phyloP scores from a whole-genome alignment of 129 eudicot genomes.

The Pittosporum tobira region DNA sequence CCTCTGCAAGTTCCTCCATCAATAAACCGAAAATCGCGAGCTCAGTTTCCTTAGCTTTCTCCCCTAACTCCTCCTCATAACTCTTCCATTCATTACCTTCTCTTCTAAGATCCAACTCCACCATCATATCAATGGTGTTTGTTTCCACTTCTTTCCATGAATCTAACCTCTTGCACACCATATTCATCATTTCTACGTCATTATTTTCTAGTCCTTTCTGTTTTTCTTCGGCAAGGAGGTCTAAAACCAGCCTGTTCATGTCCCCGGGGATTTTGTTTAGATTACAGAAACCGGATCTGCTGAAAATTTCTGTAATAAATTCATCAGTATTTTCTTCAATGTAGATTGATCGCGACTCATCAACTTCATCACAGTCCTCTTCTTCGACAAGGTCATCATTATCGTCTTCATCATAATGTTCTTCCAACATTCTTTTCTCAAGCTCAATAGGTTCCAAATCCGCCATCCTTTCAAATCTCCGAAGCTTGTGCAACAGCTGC shows the following conservation, averaged over 20 bases:
- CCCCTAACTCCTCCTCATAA: conserved; percentile 23
- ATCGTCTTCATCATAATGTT: conserved; percentile 36
- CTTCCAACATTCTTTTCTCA: conserved; percentile 66
- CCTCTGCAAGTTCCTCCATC: conserved; percentile 57
- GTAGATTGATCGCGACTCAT: conserved; percentile 9
- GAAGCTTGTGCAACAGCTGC: conserved; percentile 66
- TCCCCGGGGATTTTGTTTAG: conserved; percentile 38
- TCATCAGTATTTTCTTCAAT: conserved; percentile 12
- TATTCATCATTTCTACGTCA: conserved; percentile 24
- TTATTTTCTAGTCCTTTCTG: conserved; percentile 13
- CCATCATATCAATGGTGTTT: conserved; percentile 92
- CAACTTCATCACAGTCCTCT: conserved; percentile 8
- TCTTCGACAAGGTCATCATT: conserved; percentile 13
- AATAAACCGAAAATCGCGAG: conserved; percentile 37
- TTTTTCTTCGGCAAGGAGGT: conserved; percentile 57
- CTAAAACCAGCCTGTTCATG: conserved; percentile 56
- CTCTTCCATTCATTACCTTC: conserved; percentile 52
- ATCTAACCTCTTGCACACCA: conserved; percentile 63
- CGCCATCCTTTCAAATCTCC: conserved; percentile 73
- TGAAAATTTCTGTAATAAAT: conserved; percentile 21
- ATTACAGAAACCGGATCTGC: conserved; percentile 18
- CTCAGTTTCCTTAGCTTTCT: conserved; percentile 46
- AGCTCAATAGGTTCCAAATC: conserved; percentile 83
- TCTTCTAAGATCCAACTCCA: conserved; percentile 47
- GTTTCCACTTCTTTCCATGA: conserved; percentile 64